Conservation (phyloP, 306 rosid species). For the Potentilla sterilis region DNA sequence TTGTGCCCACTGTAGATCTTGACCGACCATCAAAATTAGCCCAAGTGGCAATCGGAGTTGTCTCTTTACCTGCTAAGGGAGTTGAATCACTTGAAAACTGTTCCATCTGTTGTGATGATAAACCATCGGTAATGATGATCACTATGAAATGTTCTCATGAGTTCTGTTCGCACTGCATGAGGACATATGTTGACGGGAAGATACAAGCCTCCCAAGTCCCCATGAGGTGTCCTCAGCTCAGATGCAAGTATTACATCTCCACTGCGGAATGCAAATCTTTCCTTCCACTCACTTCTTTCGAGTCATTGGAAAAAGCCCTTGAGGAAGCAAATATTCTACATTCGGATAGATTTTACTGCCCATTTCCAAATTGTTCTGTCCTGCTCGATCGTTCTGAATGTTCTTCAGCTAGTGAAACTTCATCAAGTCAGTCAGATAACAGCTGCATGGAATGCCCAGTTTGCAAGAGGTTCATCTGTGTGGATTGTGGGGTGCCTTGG, state of each 20-base stretch:
- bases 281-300: slow-evolving; percentile 68
- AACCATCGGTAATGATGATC: slow-evolving; percentile 65
- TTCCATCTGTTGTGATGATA: slow-evolving; percentile 87
- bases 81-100: slow-evolving; percentile 61
- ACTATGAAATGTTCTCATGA: slow-evolving; percentile 88
- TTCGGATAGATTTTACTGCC: slow-evolving; percentile 74
- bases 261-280: slow-evolving; percentile 62
- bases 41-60: slow-evolving; percentile 78
- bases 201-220: slow-evolving; percentile 75
- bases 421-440: slow-evolving; percentile 77
- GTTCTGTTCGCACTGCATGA: slow-evolving; percentile 87
- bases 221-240: slow-evolving; percentile 73
- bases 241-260: slow-evolving; percentile 75
- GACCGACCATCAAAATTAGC: slow-evolving; percentile 76
- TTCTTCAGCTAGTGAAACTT: slow-evolving; percentile 61
- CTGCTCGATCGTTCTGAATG: slow-evolving; percentile 74
- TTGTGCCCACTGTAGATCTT: slow-evolving; percentile 56
- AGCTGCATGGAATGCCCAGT: slow-evolving; percentile 85
- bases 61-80: slow-evolving; percentile 56
- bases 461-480: slow-evolving; percentile 76
- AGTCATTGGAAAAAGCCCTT: slow-evolving; percentile 63
- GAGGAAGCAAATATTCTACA: slow-evolving; percentile 52
- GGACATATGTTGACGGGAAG: slow-evolving; percentile 65
- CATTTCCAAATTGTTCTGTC: slow-evolving; percentile 79
- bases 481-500: slow-evolving; percentile 89